These are phyloP conservation scores for Iberis pinnata DNA, from an alignment of 345 rosid genomes.

Conservation along the genomic window DNA sequence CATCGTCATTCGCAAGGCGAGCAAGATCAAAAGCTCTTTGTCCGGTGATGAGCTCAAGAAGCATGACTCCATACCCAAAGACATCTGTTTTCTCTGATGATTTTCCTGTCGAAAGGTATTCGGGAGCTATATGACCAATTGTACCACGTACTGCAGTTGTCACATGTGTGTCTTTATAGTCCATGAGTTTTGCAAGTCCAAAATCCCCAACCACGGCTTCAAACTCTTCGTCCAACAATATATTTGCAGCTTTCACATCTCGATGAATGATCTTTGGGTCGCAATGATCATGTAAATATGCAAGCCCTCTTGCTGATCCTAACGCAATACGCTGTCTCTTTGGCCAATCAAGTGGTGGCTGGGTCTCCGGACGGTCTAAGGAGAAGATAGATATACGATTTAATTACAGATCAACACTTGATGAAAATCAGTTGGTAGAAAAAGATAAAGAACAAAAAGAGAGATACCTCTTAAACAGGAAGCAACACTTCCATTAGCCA, in stretches of 20 bases:
- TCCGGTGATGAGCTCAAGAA: conserved; percentile 88
- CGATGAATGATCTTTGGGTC: conserved; percentile 97
- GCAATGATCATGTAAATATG: conserved; percentile 94
- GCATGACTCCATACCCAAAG: conserved; percentile 90
- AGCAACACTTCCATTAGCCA: conserved; percentile 97
- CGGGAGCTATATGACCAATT: conserved; percentile 96
- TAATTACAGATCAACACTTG: no score
- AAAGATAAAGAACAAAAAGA: background rate
- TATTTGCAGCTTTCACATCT: conserved; percentile 96
- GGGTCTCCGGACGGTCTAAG: conserved; percentile 32
- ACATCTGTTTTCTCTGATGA: conserved; percentile 98
- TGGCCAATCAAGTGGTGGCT: conserved; percentile 79
- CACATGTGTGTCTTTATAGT: conserved; percentile 94
- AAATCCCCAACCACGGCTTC: conserved; percentile 98
- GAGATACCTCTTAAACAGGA: conserved; percentile 80
- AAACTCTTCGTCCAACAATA: conserved; percentile 77
- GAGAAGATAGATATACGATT: conserved; percentile 9
- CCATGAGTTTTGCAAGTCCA: conserved; percentile 89
- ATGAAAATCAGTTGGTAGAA: background rate
- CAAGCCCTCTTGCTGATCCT: conserved; percentile 92
- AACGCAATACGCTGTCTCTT: conserved; percentile 84
- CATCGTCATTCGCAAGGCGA: conserved; percentile 89
- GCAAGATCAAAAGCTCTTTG: conserved; percentile 90
- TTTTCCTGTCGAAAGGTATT: conserved; percentile 95
- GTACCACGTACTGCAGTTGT: conserved; percentile 97